Percentiles rank a stretch among this genome's conserved stretches.
phyloP scores from a whole-genome alignment of 257 asterid genomes.

The Solanum rostratum region DNA sequence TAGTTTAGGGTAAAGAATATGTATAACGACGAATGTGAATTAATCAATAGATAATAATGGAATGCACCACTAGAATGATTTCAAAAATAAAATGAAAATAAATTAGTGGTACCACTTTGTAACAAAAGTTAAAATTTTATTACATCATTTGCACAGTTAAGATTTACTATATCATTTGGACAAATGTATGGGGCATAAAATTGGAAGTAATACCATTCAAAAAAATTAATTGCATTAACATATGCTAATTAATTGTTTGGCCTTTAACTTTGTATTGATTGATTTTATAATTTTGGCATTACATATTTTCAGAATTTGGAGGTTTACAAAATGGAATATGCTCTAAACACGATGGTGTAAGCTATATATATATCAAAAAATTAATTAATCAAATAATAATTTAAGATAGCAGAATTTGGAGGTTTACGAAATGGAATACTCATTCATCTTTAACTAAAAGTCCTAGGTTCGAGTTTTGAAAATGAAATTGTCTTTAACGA shows the following conservation, averaged over 20 bases:
- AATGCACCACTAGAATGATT: background rate
- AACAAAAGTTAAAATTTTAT: background rate
- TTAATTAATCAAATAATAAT: too few relatives aligned
- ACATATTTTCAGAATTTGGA: background rate
- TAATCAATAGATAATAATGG: background rate
- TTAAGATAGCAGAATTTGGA: too few relatives aligned
- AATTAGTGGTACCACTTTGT: background rate
- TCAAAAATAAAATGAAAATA: background rate
- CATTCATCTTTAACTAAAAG: too few relatives aligned
- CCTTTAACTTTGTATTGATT: background rate
- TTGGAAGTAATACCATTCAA: background rate
- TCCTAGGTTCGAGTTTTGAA: too few relatives aligned
- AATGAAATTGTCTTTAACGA: too few relatives aligned
- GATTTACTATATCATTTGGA: background rate
- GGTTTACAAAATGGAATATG: background rate
- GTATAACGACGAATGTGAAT: background rate
- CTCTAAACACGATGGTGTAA: background rate
- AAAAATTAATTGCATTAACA: background rate
- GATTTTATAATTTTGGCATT: background rate
- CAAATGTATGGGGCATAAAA: background rate
- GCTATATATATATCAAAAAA: too few relatives aligned
- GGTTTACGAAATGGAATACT: too few relatives aligned
- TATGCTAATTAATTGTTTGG: background rate
- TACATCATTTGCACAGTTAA: too few relatives aligned
- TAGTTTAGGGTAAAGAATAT: background rate